A percentile compares a stretch with the other conserved stretches of the same genome.
phyloP scores from a whole-genome alignment of 108 stramenopile species.

The Ochromonas danica region DNA sequence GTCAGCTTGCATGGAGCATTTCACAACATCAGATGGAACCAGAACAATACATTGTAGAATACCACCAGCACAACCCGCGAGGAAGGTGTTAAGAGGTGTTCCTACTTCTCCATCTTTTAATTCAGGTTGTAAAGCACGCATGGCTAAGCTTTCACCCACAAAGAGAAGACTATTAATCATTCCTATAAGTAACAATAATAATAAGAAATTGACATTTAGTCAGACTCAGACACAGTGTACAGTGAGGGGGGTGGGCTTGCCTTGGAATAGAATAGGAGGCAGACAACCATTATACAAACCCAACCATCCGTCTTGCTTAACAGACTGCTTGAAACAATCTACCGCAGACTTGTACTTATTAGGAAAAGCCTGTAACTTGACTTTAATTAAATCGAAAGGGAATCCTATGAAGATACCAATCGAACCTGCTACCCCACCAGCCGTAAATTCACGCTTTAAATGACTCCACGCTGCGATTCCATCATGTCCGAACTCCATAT shows the following conservation, averaged over 20 bases:
- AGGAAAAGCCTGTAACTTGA: not conserved
- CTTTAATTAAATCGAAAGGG: slow-evolving; percentile 7
- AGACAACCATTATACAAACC: slow-evolving; percentile 19
- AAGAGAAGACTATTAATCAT: slow-evolving; percentile 1
- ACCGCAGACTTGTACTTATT: not conserved
- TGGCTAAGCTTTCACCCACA: slow-evolving; percentile 11
- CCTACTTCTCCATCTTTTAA: slow-evolving; percentile 16
- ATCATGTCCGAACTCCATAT: too few species aligned
- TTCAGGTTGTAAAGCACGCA: not conserved
- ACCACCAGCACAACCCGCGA: slow-evolving; percentile 79
- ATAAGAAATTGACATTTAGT: too few species aligned
- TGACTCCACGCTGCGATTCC: too few species aligned
- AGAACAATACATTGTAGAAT: slow-evolving; percentile 73
- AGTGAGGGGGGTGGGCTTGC: not conserved
- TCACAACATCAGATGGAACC: slow-evolving; percentile 82
- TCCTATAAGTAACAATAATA: not conserved
- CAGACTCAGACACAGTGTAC: not conserved
- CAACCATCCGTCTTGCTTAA: not conserved
- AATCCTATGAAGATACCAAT: slow-evolving; percentile 22
- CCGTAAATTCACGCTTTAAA: not conserved
- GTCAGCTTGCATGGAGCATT: slow-evolving; percentile 80
- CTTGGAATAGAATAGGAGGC: not conserved
- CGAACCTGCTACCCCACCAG: slow-evolving; percentile 1
- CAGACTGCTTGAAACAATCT: not conserved
- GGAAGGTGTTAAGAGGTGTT: slow-evolving; percentile 55